phyloP scores from a whole-genome alignment of 331 rosid species.

The Saraca asoca region DNA sequence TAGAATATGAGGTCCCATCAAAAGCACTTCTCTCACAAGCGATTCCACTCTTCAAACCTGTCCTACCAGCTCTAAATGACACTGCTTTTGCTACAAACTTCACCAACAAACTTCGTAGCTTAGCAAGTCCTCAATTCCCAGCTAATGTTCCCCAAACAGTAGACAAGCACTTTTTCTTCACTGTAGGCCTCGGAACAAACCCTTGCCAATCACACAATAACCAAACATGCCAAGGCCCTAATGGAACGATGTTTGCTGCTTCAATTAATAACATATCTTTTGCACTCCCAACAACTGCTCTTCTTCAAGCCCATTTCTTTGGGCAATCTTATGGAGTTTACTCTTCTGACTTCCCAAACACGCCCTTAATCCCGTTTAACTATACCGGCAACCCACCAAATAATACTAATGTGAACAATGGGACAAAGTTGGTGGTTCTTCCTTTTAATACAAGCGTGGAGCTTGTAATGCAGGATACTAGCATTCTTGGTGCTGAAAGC shows the following conservation, averaged over 20 bases:
- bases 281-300: constrained; percentile 40
- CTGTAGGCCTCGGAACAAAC: constrained; percentile 48
- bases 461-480: constrained; percentile 52
- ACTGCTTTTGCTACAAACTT: constrained; percentile 48
- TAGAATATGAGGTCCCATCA: constrained; percentile 37
- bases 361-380: constrained; percentile 41
- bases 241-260: constrained; percentile 52
- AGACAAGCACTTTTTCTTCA: constrained; percentile 45
- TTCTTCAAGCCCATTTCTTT: constrained; percentile 46
- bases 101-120: constrained; percentile 41
- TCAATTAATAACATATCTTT: constrained; percentile 55
- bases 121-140: constrained; percentile 42
- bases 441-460: constrained; percentile 45
- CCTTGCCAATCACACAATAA: constrained; percentile 35
- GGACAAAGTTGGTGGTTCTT: constrained; percentile 48
- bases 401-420: constrained; percentile 46
- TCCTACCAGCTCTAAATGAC: constrained; percentile 52
- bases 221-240: constrained; percentile 54
- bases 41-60: constrained; percentile 43
- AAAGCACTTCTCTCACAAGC: constrained; percentile 23
- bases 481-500: constrained; percentile 43
- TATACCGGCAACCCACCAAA: constrained; percentile 47
- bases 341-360: constrained; percentile 40
- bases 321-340: constrained; percentile 45
- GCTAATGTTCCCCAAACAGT: constrained; percentile 49